Percentiles rank a stretch among this genome's conserved stretches.
Conservation (phyloP, 164 flowering plant species). For the Dillenia suffruticosa region DNA sequence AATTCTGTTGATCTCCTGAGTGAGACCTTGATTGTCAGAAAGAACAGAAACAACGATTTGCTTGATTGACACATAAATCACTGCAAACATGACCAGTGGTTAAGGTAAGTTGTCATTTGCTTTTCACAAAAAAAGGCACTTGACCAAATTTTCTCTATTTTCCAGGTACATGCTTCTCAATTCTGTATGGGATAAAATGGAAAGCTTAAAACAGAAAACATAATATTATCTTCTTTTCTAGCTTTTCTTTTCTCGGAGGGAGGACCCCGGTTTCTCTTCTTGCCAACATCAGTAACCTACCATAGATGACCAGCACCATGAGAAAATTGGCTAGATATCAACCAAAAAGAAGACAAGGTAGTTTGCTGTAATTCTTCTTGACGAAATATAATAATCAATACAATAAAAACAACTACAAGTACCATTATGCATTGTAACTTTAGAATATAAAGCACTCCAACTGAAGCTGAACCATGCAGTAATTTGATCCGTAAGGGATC, state of each 20-base stretch:
- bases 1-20: neutral
- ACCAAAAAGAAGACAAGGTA: neutral
- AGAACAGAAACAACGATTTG: neutral
- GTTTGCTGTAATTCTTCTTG: neutral
- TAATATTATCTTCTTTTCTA: constrained; percentile 50
- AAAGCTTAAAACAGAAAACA: neutral
- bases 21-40: neutral
- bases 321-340: neutral
- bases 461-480: no score
- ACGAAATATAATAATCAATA: neutral
- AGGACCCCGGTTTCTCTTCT: constrained; percentile 44
- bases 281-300: constrained; percentile 30
- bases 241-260: constrained; percentile 30
- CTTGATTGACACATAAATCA: no score
- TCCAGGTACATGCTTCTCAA: no score
- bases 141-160: no score
- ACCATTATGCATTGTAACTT: neutral
- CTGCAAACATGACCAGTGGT: no score
- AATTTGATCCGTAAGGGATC: no score
- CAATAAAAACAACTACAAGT: neutral
- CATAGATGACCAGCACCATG: constrained; percentile 5
- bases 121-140: no score
- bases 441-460: neutral
- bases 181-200: neutral
- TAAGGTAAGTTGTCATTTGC: no score